Evolutionary conservation across 345 rosid species (phyloP), one percentile per base, ranked within the genome.

Genomic region (Linum usitatissimum): DNA sequence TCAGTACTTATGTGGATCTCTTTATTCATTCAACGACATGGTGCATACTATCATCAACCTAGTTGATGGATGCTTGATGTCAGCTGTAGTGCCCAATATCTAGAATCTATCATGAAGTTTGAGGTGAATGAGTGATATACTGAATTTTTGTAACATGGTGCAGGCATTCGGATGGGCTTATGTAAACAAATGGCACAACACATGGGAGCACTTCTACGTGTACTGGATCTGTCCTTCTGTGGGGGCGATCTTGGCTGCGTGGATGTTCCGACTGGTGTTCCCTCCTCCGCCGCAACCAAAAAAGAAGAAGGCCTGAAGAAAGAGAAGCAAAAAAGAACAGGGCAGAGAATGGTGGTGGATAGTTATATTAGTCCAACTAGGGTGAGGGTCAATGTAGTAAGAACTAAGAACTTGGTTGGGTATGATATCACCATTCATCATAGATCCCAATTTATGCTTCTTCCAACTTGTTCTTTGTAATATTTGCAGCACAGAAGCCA

Each of bases 131-230:
- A 15, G 10, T 45, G 51, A 10, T 45, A 3, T 56, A 56, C 31
- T n/a, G 12, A 56, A 14, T 59, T 6, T 23, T 12, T 21, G 34
- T 34, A 9, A 3, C 3, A 2, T n/a, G 5, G 9, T 18, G 31
- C 82, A 93, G 97, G 99, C 99, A 15, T 93, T 83, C 62, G 99
- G 96, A 8, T 93, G 99, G 99, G 96, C 92, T 18, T 93, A 83
- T 58, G 51, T 87, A 45, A 71, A 86, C 85, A 88, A 79, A 19
- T 59, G 88, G 77, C 99, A 93, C 71, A 73, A 79, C 75, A 84
- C 92, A 59, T 90, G 95, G 97, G 92, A 90, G 66, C 99, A 93
- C 61, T 70, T 86, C 62, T 93, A 90, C 36, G 97, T 93, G 19
- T 84, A 90, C 64, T 93, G 97, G 99, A 64, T 93, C 59, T 79